phyloP scores from a whole-genome alignment of 2,329 filamentous ascomycete genomes.

The Aspergillus phoenicis region DNA sequence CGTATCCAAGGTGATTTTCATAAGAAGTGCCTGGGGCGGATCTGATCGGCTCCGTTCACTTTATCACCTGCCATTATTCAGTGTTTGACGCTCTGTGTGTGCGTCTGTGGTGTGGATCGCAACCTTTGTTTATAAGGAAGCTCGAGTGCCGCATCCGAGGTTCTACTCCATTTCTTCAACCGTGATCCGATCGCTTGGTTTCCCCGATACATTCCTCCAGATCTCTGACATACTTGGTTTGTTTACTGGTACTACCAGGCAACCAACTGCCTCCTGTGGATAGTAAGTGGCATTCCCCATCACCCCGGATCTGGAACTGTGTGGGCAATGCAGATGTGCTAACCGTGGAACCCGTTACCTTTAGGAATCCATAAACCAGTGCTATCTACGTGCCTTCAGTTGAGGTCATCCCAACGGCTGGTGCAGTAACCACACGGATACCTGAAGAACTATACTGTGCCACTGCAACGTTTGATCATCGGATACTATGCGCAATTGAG shows the following conservation, averaged over 20 bases:
- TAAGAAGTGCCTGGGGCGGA: slow-evolving; percentile 2
- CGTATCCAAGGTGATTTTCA: slow-evolving; percentile 7
- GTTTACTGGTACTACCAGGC: background rate
- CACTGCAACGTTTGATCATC: background rate
- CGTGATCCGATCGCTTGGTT: no score
- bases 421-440: background rate
- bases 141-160: slow-evolving; percentile 1
- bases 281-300: background rate
- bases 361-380: background rate
- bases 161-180: background rate
- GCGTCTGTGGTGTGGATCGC: background rate
- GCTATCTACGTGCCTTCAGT: background rate
- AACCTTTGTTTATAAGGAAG: slow-evolving; percentile 13
- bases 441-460: background rate
- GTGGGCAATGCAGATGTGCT: background rate
- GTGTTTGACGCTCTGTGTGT: background rate
- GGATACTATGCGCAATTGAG: slow-evolving; percentile 15
- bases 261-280: background rate
- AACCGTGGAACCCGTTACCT: background rate
- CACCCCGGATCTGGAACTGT: background rate
- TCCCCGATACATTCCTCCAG: background rate
- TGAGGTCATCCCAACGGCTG: slow-evolving; percentile 7
- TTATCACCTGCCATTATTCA: background rate
- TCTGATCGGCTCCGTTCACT: background rate
- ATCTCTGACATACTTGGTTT: background rate